Evolutionary conservation across 257 asterid genomes (phyloP).

Genomic region (Fraxinus americana): DNA sequence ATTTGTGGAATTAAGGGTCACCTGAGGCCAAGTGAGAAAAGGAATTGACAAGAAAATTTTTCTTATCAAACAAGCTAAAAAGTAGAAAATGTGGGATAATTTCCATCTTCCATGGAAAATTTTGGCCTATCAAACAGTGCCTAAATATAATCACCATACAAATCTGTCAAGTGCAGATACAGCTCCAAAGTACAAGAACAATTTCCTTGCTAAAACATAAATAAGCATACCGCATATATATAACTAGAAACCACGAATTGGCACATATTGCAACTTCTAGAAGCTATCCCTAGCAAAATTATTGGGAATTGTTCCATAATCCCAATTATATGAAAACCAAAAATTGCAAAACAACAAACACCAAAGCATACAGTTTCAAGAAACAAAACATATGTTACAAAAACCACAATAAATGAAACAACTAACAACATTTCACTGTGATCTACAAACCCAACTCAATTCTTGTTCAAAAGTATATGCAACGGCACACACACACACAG

Average conservation of each 20-base stretch:
- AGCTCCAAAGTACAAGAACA: not conserved
- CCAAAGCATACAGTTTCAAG: not conserved
- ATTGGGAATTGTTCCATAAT: no score
- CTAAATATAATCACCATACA: not conserved
- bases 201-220: not conserved
- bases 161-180: not conserved
- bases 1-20: no score
- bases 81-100: no score
- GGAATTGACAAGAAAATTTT: no score
- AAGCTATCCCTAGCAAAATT: not conserved
- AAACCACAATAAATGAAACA: not conserved
- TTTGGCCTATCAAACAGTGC: no score
- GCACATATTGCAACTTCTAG: not conserved
- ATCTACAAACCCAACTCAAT: constrained; percentile 21
- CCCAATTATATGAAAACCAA: constrained; percentile 9
- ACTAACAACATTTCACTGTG: constrained; percentile 6
- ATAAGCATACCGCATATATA: not conserved
- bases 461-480: not conserved
- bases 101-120: no score
- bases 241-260: not conserved
- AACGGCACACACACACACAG: not conserved
- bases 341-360: not conserved
- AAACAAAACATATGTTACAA: not conserved
- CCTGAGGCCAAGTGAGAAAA: no score
- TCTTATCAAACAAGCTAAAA: no score